phyloP scores from a whole-genome alignment of 352 stramenopile species.

The Globisporangium iwayamae region DNA sequence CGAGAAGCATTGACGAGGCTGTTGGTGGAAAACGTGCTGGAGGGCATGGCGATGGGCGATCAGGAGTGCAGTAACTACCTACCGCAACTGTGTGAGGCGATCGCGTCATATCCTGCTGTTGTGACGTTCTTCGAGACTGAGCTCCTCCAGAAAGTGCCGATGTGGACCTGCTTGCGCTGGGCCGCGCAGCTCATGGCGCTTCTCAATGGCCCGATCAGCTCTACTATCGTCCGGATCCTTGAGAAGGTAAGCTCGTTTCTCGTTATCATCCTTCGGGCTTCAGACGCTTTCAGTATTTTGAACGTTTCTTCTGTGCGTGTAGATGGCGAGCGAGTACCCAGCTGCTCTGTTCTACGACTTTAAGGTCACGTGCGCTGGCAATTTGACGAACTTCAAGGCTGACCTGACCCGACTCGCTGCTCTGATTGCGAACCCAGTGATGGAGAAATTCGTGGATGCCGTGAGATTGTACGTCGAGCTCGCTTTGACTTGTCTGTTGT shows the following conservation, averaged over 20 bases:
- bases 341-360: slow-evolving; percentile 82
- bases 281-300: too few species aligned
- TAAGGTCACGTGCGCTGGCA: slow-evolving; percentile 53
- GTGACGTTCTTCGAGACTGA: slow-evolving; percentile 39
- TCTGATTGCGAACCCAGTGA: slow-evolving; percentile 59
- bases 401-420: slow-evolving; percentile 47
- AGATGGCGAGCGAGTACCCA: slow-evolving; percentile 76
- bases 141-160: slow-evolving; percentile 44
- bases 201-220: slow-evolving; percentile 47
- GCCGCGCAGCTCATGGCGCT: slow-evolving; percentile 76
- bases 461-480: slow-evolving; percentile 50
- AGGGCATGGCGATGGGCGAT: slow-evolving; percentile 56
- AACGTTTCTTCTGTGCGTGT: not conserved
- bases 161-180: slow-evolving; percentile 83
- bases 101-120: slow-evolving; percentile 48
- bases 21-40: slow-evolving; percentile 59
- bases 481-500: not conserved
- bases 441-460: slow-evolving; percentile 81
- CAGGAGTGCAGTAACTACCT: slow-evolving; percentile 76
- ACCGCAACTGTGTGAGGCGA: slow-evolving; percentile 61
- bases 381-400: slow-evolving; percentile 30
- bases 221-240: slow-evolving; percentile 54
- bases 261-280: too few species aligned
- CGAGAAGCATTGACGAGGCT: slow-evolving; percentile 37
- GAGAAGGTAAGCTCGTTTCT: slow-evolving; percentile 31